These are phyloP conservation scores for Sporobolomyces roseus DNA, from an alignment of 768 basidiomycete species.

Conservation along the genomic window DNA sequence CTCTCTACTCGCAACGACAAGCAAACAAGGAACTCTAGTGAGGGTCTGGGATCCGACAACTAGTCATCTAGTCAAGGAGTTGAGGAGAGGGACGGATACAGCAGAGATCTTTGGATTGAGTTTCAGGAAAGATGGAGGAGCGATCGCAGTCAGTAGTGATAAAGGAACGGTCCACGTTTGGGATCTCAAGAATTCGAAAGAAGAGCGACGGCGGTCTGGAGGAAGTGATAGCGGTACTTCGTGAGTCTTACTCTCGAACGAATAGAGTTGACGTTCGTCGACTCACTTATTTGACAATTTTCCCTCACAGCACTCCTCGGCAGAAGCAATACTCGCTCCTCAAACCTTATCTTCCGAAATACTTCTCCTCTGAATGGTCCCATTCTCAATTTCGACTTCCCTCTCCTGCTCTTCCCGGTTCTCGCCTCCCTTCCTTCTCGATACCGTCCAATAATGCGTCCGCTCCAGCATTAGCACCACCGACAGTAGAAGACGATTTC, in stretches of 20 bases:
- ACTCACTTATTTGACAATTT: not conserved
- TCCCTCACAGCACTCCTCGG: constrained; percentile 59
- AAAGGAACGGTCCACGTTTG: constrained; percentile 93
- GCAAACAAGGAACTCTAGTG: constrained; percentile 74
- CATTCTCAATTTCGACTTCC: constrained; percentile 90
- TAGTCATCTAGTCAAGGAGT: constrained; percentile 70
- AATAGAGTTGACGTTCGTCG: constrained; percentile 13
- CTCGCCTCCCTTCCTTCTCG: constrained; percentile 52
- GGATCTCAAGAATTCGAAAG: constrained; percentile 54
- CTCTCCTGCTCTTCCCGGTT: constrained; percentile 67
- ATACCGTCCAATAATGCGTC: constrained; percentile 46
- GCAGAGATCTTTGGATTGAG: constrained; percentile 87
- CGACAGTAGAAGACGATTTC: constrained; percentile 42
- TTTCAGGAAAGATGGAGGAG: constrained; percentile 70
- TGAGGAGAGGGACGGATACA: constrained; percentile 80
- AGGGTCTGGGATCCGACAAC: constrained; percentile 76
- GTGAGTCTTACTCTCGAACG: not conserved
- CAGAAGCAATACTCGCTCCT: constrained; percentile 77
- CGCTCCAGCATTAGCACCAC: constrained; percentile 54
- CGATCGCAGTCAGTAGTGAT: constrained; percentile 88
- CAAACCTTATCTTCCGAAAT: constrained; percentile 76
- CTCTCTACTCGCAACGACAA: constrained; percentile 74
- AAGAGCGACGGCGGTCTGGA: constrained; percentile 10
- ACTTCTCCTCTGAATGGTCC: constrained; percentile 94
- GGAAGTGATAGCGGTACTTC: constrained; percentile 23